These are phyloP conservation scores for Apiotrichum gracile DNA, from an alignment of 1,284 basidiomycete genomes.

Conservation along the genomic window DNA sequence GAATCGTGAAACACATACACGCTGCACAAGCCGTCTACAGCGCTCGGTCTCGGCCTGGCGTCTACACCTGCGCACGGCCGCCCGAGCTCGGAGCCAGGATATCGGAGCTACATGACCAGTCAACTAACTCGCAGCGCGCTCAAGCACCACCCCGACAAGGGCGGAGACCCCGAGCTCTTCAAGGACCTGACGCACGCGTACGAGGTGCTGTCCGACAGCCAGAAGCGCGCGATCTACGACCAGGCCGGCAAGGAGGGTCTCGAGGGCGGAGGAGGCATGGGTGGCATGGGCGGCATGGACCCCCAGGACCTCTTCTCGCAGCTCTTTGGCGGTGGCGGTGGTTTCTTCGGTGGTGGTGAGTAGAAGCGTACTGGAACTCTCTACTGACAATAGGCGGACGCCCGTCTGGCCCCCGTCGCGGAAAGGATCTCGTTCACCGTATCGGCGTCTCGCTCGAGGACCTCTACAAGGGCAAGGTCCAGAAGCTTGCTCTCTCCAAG, in stretches of 20 bases:
- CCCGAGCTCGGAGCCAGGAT: constrained; percentile 8
- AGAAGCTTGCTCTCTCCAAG: constrained; percentile 93
- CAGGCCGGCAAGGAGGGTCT: constrained; percentile 88
- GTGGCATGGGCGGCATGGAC: constrained; percentile 82
- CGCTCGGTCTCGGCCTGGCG: too few relatives aligned
- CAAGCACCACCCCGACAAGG: constrained; percentile 90
- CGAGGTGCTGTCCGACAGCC: constrained; percentile 83
- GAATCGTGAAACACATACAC: too few relatives aligned
- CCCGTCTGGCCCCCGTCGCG: constrained; percentile 81
- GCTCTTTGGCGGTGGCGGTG: constrained; percentile 71
- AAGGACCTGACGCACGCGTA: constrained; percentile 97
- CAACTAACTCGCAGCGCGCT: constrained; percentile 58
- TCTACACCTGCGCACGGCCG: too few relatives aligned
- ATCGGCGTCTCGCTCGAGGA: constrained; percentile 95
- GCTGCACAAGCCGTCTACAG: too few relatives aligned
- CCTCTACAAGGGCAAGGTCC: constrained; percentile 96
- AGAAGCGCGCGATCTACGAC: constrained; percentile 84
- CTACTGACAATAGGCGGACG: constrained; percentile 29
- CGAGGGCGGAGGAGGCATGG: constrained; percentile 74
- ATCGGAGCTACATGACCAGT: constrained; percentile 15
- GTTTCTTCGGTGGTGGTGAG: constrained; percentile 56
- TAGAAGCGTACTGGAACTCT: background rate
- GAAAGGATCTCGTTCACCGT: constrained; percentile 97
- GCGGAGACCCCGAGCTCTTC: constrained; percentile 94
- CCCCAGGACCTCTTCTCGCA: constrained; percentile 97